Base-by-base conservation (phyloP, 2,329 filamentous ascomycete species). In the Ploettnerulaceae sp. region DNA sequence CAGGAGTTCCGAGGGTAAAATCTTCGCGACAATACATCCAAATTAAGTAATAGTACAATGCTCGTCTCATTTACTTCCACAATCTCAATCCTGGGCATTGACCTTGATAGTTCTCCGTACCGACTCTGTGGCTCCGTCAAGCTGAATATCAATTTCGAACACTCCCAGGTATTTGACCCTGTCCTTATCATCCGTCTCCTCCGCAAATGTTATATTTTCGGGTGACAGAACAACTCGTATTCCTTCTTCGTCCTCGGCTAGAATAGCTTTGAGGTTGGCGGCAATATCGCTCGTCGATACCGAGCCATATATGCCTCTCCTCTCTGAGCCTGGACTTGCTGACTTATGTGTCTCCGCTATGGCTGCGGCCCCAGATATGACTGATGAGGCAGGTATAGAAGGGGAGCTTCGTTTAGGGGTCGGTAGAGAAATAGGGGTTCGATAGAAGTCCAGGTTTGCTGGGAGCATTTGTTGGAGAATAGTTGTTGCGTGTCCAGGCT, bases 241-340 rank as follows among this genome's bases (percentile, higher is more conserved):
- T 21, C 73, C 74, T 60, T 77, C 71, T 44, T 73, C 69, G 54
- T 76, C 72, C 47, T 70, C 68, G 26, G 69, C 70, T 52, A 79
- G 63, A 18, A 71, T 66, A 32, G 67, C 67, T 48, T 68, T 71
- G 45, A 80, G 67, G 18, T 68, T 71, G 12, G 65, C 60, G 6
- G 67, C 69, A 44, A 81, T 66, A 57, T 81, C 76, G 18, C 66
- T 61, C 6, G 70, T 71, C n/a, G 73, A 72, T 3, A 81, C 74
- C 3, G 73, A 75, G 20, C 76, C 76, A 53, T 75, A 60, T 14
- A 64, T 77, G 12, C 66, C 64, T 15, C 63, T 61, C 17, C 56
- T 57, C 24, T 45, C 31, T 40, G 43, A 18, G 11, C 24, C 22
- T 21, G 15, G 3, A n/a, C 44, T 25, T 44, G 55, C 55, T 25